Base-by-base conservation (phyloP, 805 yeast species). In the Starmerella kuoi region DNA sequence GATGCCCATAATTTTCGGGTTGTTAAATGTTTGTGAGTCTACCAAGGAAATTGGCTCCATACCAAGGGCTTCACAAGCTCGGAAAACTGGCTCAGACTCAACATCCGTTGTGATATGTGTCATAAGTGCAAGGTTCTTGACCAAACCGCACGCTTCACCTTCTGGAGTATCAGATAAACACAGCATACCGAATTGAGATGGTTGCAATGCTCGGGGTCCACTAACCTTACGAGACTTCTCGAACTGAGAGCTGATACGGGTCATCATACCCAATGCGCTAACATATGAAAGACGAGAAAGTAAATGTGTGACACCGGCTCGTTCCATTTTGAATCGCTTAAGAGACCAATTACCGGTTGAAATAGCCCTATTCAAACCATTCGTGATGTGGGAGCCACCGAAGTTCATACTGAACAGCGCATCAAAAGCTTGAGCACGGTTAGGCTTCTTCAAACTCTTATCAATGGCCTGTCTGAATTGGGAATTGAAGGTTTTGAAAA, bases 71-170 rank as follows among this genome's bases (percentile, higher is more conserved):
- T 68, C 81, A 56, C 96, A 85, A 26, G 87, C 66, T 42, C 73
- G 73, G 48, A 70, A 73, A 31, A 91, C 76, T 15, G 98, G 97
- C 8, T 70, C 82, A 56, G 88, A 96, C 61, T 91, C 98, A 55
- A 85, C 96, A 63, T 91, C 98, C 1, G 98, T 88, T 4, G 98
- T 91, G 56, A 91, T 91, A 63, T 91, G 98, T 9, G 98, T 91
- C 98, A 91, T 91, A 36, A 91, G 70, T 1, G 98, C 98, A 61
- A 91, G 68, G 59, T 91, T 91, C 65, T 91, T 91, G 28, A 91
- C 98, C 62, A 91, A 72, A 58, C 98, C 98, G 76, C 98, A 91
- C 0, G 98, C 98, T 64, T 91, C 98, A 71, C 98, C 98, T 72
- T 91, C 98, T 1, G 98, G 98, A 0, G 98, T 91, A 72, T 91